Evolutionary conservation across 139 green algal genomes (phyloP).

Genomic region (Pleodorina starrii): DNA sequence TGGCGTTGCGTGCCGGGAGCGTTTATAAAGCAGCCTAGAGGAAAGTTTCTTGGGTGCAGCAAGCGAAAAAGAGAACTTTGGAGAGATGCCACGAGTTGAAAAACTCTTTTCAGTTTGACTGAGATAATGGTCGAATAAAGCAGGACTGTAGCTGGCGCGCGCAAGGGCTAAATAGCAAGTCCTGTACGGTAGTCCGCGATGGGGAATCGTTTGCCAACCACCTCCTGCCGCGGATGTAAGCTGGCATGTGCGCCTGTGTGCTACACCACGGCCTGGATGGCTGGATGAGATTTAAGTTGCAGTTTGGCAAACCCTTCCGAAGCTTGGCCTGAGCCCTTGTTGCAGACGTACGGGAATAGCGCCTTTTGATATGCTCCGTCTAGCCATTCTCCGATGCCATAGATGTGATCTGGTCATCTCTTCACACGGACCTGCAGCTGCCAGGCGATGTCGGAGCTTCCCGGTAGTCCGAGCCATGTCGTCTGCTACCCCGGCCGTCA

Average conservation of each 20-base stretch:
- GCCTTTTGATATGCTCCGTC: neutral
- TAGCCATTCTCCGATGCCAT: neutral
- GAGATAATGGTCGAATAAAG: too few relatives aligned
- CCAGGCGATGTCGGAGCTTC: neutral
- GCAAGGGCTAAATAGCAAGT: neutral
- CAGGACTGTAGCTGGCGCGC: neutral
- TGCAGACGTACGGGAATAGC: neutral
- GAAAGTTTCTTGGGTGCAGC: neutral
- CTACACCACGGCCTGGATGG: neutral
- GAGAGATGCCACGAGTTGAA: too few relatives aligned
- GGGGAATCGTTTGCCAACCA: neutral
- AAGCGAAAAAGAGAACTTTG: neutral
- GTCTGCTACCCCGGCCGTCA: neutral
- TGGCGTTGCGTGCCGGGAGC: neutral
- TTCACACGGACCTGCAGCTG: neutral
- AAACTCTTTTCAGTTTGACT: too few relatives aligned
- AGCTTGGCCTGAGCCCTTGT: neutral
- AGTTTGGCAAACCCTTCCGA: neutral
- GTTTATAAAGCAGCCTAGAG: neutral
- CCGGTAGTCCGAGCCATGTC: neutral
- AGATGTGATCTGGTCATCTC: neutral
- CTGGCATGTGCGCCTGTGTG: neutral
- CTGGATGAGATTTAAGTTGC: too few relatives aligned
- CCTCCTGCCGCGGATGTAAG: neutral
- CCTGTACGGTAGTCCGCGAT: neutral